phyloP scores from a whole-genome alignment of 2,329 filamentous ascomycete species.

The Colletotrichum sp. region DNA sequence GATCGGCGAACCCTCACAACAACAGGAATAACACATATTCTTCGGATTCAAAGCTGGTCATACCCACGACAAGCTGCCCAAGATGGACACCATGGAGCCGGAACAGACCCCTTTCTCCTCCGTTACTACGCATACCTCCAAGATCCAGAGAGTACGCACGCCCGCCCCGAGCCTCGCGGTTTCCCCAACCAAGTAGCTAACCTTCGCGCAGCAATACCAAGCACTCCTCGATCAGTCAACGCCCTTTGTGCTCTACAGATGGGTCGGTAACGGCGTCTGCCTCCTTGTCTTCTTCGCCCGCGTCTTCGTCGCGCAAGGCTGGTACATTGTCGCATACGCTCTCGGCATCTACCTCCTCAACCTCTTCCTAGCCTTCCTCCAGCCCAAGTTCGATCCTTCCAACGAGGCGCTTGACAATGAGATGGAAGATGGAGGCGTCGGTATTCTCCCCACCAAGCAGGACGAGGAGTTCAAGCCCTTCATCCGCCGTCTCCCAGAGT shows the following conservation, averaged over 20 bases:
- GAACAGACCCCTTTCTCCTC: slow-evolving; percentile 92
- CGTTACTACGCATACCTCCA: slow-evolving; percentile 84
- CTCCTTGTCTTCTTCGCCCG: slow-evolving; percentile 85
- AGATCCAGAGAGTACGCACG: slow-evolving; percentile 70
- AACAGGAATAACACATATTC: not conserved
- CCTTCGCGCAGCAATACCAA: slow-evolving; percentile 79
- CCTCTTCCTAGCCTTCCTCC: slow-evolving; percentile 97
- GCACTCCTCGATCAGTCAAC: slow-evolving; percentile 92
- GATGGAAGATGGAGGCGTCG: slow-evolving; percentile 89
- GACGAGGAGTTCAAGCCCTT: slow-evolving; percentile 99
- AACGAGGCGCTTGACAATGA: slow-evolving; percentile 90
- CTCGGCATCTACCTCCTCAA: slow-evolving; percentile 99
- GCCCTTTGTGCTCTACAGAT: slow-evolving; percentile 87
- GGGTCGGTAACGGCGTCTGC: slow-evolving; percentile 79
- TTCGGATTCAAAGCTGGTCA: not conserved
- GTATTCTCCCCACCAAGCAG: slow-evolving; percentile 87
- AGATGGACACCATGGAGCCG: slow-evolving; percentile 86
- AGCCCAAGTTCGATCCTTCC: slow-evolving; percentile 98
- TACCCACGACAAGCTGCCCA: slow-evolving; percentile 19
- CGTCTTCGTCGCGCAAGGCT: slow-evolving; percentile 92
- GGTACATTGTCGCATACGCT: slow-evolving; percentile 99
- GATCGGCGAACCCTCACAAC: not conserved
- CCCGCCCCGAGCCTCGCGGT: not conserved
- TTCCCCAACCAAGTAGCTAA: slow-evolving; percentile 20
- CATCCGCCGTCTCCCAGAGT: slow-evolving; percentile 93